Evolutionary conservation across 805 yeast species (phyloP).

Genomic region (Myxozyma lipomycoides): DNA sequence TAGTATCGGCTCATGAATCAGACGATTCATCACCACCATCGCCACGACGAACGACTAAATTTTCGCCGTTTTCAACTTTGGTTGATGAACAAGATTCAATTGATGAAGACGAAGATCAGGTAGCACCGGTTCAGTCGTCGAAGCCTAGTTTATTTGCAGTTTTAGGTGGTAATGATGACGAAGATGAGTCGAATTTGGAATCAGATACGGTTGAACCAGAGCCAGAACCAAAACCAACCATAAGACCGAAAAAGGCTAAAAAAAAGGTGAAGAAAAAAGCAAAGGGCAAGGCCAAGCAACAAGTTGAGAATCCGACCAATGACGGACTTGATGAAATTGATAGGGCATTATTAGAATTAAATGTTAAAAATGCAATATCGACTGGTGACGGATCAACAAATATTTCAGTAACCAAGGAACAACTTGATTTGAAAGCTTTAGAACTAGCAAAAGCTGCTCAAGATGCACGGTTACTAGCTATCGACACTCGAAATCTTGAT

Average conservation of each 20-base stretch:
- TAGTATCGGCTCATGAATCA: not conserved
- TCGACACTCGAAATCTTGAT: constrained; percentile 24
- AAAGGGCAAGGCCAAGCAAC: constrained; percentile 3
- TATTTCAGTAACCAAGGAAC: not conserved
- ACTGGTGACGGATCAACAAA: not conserved
- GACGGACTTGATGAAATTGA: constrained; percentile 22
- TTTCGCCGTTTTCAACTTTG: not conserved
- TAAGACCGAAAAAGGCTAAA: constrained; percentile 7
- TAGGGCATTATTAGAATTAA: constrained; percentile 21
- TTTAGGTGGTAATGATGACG: constrained; percentile 11
- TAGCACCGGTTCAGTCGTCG: not conserved
- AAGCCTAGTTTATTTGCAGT: constrained; percentile 18
- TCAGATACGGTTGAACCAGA: not conserved
- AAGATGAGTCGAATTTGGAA: not conserved
- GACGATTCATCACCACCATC: not conserved
- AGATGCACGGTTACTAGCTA: constrained; percentile 17
- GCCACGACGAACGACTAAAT: not conserved
- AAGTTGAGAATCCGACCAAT: not conserved
- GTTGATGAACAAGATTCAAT: not conserved
- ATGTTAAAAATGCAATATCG: constrained; percentile 7
- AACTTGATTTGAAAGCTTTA: not conserved
- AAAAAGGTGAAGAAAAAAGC: constrained; percentile 22
- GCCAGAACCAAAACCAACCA: not conserved
- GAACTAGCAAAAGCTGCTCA: constrained; percentile 2
- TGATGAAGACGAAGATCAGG: not conserved